phyloP scores from a whole-genome alignment of 1,284 basidiomycete species.

The Porogramme epimiltina region DNA sequence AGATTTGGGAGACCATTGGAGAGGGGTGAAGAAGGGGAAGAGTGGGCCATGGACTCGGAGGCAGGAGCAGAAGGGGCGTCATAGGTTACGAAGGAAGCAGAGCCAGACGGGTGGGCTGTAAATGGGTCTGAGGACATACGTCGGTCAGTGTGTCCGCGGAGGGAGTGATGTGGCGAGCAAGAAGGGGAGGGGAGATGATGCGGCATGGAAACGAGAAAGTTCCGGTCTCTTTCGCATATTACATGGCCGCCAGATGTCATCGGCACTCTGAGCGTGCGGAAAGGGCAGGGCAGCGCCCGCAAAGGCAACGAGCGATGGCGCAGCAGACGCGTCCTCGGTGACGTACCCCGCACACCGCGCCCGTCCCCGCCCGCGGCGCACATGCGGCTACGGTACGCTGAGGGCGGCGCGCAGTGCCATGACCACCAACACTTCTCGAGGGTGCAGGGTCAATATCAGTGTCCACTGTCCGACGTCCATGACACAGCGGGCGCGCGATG shows the following conservation, averaged over 20 bases:
- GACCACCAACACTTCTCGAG: no score
- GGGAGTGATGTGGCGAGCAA: background rate
- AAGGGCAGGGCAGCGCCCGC: constrained; percentile 10
- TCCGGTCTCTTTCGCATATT: background rate
- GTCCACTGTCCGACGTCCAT: no score
- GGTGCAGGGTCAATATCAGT: no score
- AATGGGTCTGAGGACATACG: constrained; percentile 28
- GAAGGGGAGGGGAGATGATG: constrained; percentile 1
- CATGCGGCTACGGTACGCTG: no score
- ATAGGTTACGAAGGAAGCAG: constrained; percentile 33
- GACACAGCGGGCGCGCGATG: no score
- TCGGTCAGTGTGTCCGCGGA: constrained; percentile 11
- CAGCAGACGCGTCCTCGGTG: background rate
- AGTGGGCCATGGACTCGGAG: constrained; percentile 10
- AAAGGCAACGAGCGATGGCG: constrained; percentile 1
- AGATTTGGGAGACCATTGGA: constrained; percentile 8
- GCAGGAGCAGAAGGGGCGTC: constrained; percentile 18
- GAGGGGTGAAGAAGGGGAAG: constrained; percentile 17
- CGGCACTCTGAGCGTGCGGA: constrained; percentile 9
- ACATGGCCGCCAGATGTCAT: constrained; percentile 7
- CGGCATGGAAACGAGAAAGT: constrained; percentile 7
- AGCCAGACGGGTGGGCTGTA: constrained; percentile 30
- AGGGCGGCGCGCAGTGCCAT: no score
- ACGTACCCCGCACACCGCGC: no score
- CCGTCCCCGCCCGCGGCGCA: no score